These are phyloP conservation scores for Penicillium sp. DNA, from an alignment of 2,329 filamentous ascomycete genomes.

Conservation along the genomic window DNA sequence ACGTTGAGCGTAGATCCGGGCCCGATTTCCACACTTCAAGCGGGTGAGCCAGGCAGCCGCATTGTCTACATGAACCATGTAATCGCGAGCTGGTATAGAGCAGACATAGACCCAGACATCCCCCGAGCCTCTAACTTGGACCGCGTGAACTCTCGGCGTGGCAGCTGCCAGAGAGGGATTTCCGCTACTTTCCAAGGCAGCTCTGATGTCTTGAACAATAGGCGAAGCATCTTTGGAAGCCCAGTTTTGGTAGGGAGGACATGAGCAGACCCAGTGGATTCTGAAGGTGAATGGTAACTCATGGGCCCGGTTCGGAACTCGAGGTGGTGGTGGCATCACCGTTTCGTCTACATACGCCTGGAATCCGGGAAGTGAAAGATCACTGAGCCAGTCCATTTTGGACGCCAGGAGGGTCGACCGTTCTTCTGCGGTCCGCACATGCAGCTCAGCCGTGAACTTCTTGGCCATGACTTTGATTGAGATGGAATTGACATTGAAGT, in stretches of 20 bases:
- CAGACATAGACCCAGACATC: background rate
- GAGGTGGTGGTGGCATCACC: background rate
- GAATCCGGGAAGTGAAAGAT: too few species aligned
- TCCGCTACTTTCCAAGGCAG: background rate
- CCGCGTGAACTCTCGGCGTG: background rate
- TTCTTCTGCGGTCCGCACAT: too few species aligned
- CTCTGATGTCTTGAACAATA: background rate
- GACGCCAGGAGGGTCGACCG: too few species aligned
- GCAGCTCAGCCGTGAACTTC: too few species aligned
- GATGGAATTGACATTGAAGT: too few species aligned
- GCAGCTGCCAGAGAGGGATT: background rate
- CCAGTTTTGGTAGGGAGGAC: slow-evolving; percentile 1
- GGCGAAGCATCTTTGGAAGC: background rate
- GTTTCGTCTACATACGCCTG: background rate
- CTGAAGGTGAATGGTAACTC: background rate
- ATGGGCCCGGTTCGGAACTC: background rate
- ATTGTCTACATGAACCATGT: background rate
- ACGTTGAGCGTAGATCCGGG: background rate
- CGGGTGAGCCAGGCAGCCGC: background rate
- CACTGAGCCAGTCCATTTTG: too few species aligned
- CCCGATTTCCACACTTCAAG: background rate
- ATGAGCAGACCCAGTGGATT: slow-evolving; percentile 2
- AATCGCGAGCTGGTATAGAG: background rate
- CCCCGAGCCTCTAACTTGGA: background rate
- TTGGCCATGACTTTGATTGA: background rate